Percentiles rank a stretch among this genome's conserved stretches.
Evolutionary conservation across 1,139 yeast genomes (phyloP).

Genomic region (Diutina neorugosa): DNA sequence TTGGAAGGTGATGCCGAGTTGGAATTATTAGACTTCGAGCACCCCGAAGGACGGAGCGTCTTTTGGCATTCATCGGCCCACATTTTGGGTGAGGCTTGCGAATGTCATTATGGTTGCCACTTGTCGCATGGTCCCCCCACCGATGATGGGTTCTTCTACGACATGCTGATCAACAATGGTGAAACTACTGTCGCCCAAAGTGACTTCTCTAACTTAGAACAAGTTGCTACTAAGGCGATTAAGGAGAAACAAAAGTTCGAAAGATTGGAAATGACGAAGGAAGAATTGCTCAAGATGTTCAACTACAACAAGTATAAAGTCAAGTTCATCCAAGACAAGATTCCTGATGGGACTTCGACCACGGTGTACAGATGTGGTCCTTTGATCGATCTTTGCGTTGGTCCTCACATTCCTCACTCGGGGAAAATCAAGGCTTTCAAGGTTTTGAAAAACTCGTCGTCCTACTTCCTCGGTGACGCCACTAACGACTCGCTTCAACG

Average conservation of each 20-base stretch:
- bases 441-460: conserved; percentile 88
- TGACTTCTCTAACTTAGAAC: conserved; percentile 79
- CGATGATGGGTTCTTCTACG: conserved; percentile 95
- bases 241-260: conserved; percentile 95
- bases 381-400: conserved; percentile 91
- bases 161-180: conserved; percentile 79
- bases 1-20: conserved; percentile 61
- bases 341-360: conserved; percentile 92
- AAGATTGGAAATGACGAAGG: conserved; percentile 87
- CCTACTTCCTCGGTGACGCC: conserved; percentile 92
- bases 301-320: conserved; percentile 92
- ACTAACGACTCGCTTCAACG: conserved; percentile 93
- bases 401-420: conserved; percentile 97
- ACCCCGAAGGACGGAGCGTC: conserved; percentile 84
- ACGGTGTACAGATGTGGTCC: conserved; percentile 98
- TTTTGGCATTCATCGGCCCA: conserved; percentile 99
- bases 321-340: conserved; percentile 71
- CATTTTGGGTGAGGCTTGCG: conserved; percentile 96
- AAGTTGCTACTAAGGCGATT: conserved; percentile 80
- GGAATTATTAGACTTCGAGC: conserved; percentile 58
- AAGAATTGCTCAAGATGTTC: conserved; percentile 86
- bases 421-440: conserved; percentile 94
- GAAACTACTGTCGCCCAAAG: conserved; percentile 62
- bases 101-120: conserved; percentile 91
- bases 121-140: conserved; percentile 91